Base-by-base conservation (phyloP, 2,329 filamentous ascomycete species). In the Elsinoe necatrix region DNA sequence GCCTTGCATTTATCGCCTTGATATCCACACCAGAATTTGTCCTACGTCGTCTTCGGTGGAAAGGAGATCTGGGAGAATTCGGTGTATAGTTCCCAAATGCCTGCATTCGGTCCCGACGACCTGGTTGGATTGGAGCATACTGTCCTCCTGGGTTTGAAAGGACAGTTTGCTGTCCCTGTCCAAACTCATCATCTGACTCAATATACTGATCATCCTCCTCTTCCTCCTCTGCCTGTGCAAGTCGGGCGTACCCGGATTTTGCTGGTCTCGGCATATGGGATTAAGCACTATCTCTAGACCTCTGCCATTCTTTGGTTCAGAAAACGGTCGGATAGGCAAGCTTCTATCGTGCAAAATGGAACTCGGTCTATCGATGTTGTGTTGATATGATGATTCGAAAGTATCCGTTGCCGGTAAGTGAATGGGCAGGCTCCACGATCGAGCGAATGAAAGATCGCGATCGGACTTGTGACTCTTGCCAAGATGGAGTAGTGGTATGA, bases 11-110 rank as follows among this genome's bases (percentile, higher is more conserved):
- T 73, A 98, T 97, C 59, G 93, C 93, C 70, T 97, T 97, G 68
- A 98, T 87, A 67, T 98, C 93, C 16, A 98, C 92, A 2, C 91
- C 92, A 18, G 89, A 89, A 66, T 91, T 93, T 68, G 88, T 87
- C 61, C 84, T 78, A 59, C 76, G 73, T 54, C 82, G 77, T 61
- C 78, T 73, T 23, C 65, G 57, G 18, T 55, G 45, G 37, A 39
- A 43, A 16, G 66, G 56, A n/a, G 54, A 56, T 42, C 66, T 64
- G 51, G 63, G 48, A 21, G 67, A 68, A 3, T 69, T 68, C 0
- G 71, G 70, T 5, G 69, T 60, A 18, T 54, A 57, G 18, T 59
- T 59, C 20, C 64, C 67, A 5, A 69, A 66, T 56, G 71, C 64
- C 52, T 72, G 69, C 73, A 77, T 77, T 57, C 69, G 69, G 29